Evolutionary conservation across 371 early-diverging fungal genomes (phyloP), one percentile per base, ranked within the genome.

Genomic region (Vairimorpha apis): DNA sequence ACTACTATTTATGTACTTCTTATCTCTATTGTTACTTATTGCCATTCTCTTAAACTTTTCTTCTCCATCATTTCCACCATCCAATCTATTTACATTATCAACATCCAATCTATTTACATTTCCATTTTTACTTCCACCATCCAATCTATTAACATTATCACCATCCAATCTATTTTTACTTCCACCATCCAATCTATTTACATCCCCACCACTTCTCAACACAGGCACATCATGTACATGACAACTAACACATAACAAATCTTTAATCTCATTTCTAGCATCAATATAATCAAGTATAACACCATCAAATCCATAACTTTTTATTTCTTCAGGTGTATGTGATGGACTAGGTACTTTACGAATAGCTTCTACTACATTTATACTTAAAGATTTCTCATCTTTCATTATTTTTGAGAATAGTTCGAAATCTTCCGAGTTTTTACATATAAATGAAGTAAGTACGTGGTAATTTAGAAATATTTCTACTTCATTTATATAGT

Each of bases 361-460:
- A 32, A 70, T 77, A 53, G 32, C 41, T 77, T 80, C 75, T 43
- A 75, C 49, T 10, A 67, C 72, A 77, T 82, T 84, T 18, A 84
- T 74, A 14, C 66, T 55, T 25, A 81, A 69, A 21, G 74, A 73
- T 35, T 69, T 51, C 59, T 80, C 63, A 63, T 84, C 84, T 66
- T 84, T 84, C 25, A 81, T 73, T 32, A 75, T 73, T 23, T 56
- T 56, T 7, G 74, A 56, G 29, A 84, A 70, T 45, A 44, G 68
- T 21, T 72, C 70, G 70, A 83, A 81, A 62, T 81, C 79, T 29
- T 78, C 56, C 23, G 18, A 2, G 23, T 62, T 66, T 65, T 79
- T 76, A 56, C 80, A 82, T 18, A 84, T 76, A 78, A 84, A 84
- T 4, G 81, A 72, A 0, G 83, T 76, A 13, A 84, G 70, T 8